phyloP scores from a whole-genome alignment of 805 yeast genomes.

The Yarrowia osloensis region DNA sequence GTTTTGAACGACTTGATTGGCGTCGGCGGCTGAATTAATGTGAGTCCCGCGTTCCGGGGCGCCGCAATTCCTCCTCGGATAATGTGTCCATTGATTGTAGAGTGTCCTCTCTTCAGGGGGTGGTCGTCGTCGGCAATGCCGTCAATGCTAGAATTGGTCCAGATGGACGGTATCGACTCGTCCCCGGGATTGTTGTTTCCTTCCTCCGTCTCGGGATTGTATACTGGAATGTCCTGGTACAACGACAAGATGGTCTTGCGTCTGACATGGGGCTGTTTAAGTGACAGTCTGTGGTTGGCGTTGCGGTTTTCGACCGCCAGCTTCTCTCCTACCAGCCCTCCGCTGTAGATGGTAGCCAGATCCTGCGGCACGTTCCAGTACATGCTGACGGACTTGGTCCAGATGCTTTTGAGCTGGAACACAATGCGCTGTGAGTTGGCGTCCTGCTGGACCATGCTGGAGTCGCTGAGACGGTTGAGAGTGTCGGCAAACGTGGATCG shows the following conservation, averaged over 20 bases:
- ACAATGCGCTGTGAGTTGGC: conserved; percentile 44
- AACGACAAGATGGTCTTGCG: conserved; percentile 35
- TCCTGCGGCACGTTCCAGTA: conserved; percentile 40
- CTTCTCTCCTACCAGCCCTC: conserved; percentile 37
- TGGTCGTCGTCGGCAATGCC: conserved; percentile 19
- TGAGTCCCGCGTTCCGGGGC: conserved; percentile 16
- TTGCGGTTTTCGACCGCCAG: conserved; percentile 3
- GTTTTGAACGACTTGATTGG: conserved; percentile 4
- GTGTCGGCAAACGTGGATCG: conserved; percentile 46
- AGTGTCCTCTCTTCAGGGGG: conserved; percentile 17
- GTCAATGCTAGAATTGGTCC: conserved; percentile 23
- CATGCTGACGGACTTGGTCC: conserved; percentile 48
- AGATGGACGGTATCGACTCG: conserved; percentile 26
- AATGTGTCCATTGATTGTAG: conserved; percentile 20
- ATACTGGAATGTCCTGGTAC: conserved; percentile 32
- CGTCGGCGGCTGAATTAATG: conserved; percentile 16
- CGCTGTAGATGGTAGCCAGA: conserved; percentile 41
- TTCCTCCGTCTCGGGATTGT: not conserved
- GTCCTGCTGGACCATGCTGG: conserved; percentile 37
- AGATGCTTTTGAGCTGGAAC: conserved; percentile 51
- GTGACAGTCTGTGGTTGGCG: not conserved
- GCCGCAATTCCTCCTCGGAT: conserved; percentile 29
- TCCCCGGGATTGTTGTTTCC: not conserved
- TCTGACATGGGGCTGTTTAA: conserved; percentile 23
- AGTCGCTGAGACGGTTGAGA: conserved; percentile 45